A percentile compares a stretch with the other conserved stretches of the same genome.
phyloP scores from a whole-genome alignment of 495 filamentous ascomycete species.

The Annulohypoxylon maeteangense region DNA sequence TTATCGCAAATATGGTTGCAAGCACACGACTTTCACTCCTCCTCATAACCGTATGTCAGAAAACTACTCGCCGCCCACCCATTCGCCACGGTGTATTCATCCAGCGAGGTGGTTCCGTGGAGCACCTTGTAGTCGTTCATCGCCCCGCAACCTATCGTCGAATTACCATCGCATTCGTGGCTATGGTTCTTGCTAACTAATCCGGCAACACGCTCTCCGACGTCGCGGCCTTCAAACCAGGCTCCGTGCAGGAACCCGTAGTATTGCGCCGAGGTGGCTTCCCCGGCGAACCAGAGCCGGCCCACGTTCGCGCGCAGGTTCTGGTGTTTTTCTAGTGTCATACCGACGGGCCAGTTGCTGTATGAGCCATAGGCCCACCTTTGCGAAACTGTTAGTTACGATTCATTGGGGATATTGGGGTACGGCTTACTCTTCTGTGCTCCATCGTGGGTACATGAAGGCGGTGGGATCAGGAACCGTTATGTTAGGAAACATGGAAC shows the following conservation, averaged over 20 bases:
- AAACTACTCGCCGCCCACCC: conserved; percentile 51
- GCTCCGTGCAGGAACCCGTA: conserved; percentile 75
- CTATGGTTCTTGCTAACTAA: conserved; percentile 47
- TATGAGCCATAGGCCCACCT: conserved; percentile 75
- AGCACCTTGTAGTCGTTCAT: conserved; percentile 43
- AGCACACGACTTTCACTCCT: not conserved
- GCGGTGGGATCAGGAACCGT: conserved; percentile 72
- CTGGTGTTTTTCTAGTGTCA: conserved; percentile 74
- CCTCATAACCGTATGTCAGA: conserved; percentile 45
- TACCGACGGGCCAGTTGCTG: conserved; percentile 76
- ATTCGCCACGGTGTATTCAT: conserved; percentile 44
- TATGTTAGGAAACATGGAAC: conserved; percentile 70
- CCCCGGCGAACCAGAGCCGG: conserved; percentile 76
- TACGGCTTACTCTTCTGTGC: conserved; percentile 56
- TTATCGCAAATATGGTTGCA: not conserved
- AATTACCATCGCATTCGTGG: conserved; percentile 41
- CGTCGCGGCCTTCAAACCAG: conserved; percentile 70
- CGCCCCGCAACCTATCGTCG: conserved; percentile 38
- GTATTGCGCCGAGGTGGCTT: conserved; percentile 74
- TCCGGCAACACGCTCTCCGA: conserved; percentile 61
- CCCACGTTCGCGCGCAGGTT: conserved; percentile 76
- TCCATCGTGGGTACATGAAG: conserved; percentile 80
- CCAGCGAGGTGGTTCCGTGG: conserved; percentile 42
- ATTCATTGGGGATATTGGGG: not conserved
- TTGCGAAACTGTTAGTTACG: conserved; percentile 5